Evolutionary conservation across 1,139 yeast genomes (phyloP), one percentile per base, ranked within the genome.

Genomic region (Hyphopichia pseudoburtonii): DNA sequence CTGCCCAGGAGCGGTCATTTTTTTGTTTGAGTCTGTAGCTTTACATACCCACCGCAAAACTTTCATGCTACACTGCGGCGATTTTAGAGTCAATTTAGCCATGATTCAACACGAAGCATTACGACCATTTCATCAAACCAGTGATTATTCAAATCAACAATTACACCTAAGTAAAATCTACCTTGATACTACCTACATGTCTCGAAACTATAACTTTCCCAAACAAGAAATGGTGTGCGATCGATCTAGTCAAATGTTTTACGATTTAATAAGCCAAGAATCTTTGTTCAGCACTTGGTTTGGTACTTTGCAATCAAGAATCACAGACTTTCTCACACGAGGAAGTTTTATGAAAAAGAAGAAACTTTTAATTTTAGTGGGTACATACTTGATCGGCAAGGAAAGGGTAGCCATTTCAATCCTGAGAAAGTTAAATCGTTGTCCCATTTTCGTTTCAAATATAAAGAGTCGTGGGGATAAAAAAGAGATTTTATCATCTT

Each of bases 1-100:
- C 60, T 92, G 98, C 58, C 97, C 97, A 1, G 98, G 98, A 2
- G 87, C 97, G 1, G 88, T 80, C 0, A 76, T 92, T 0, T 85
- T 89, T 44, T 60, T 89, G 14, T 84, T 87, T 49, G 84, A 83
- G 51, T 76, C 82, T 0, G 52, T 58, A 17, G 50, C 60, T 11
- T n/a, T 43, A 17, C 54, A 56, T 32, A 56, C 60, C 1, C 12
- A 10, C 5, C 40, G 36, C 22, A 49, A 46, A 36, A 51, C 67
- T 32, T 58, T 66, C 27, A 67, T 77, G 1, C 60, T 92, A 27
- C 98, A 92, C 56, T 89, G 97, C 39, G 98, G 97, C 4, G 98
- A 92, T 58, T 92, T 90, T 51, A 65, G 98, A 39, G 90, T 89
- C 10, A 74, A 75, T 44, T 56, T 57, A 31, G 52, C 56, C n/a